Base-by-base conservation (phyloP, 768 basidiomycete genomes). In the Phylloporus sp. region DNA sequence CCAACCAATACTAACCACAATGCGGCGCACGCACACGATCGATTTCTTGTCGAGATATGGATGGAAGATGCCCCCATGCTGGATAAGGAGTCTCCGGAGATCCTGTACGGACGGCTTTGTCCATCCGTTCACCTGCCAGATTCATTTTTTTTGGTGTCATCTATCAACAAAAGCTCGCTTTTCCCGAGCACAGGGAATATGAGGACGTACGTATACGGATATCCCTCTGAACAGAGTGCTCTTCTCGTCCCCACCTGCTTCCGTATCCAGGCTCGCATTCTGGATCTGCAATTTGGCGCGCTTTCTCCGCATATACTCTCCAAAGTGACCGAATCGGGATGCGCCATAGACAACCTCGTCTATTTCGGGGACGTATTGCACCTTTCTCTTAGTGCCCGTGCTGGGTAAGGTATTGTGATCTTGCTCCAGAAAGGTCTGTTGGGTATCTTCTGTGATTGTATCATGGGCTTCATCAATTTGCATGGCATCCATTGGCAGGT, bases 291-390 rank as follows among this genome's bases (percentile, higher is more conserved):
- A 67, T 67, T 98, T 98, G 27, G 88, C 86, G 3, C 95, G 81
- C 71, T 97, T 97, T 53, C 93, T 77, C 3, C 76, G 70, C 91
- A 97, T 92, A 63, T 97, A 97, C 62, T 94, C 85, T 1, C 88
- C 89, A 55, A 83, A 91, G 1, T 81, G 82, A 13, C 91, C 93
- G 65, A 95, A 97, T 31, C 75, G 80, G 27, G 86, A 81, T 3
- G 88, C 80, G 0, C 86, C 90, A 64, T 95, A 97, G 9, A 80
- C 76, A 22, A 76, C 73, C 10, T 74, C 70, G 45, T 76, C 72
- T 13, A 68, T 66, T 27, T 70, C 66, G 2, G 54, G 40, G 15
- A 44, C 29, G 15, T 57, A 3, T 16, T 57, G 55, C 10, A 29
- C 41, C 28, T 63, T 66, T 51, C 64, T 45, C 45, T 59, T 64